phyloP scores from a whole-genome alignment of 441 rosid species.

The Brassica hybrid region DNA sequence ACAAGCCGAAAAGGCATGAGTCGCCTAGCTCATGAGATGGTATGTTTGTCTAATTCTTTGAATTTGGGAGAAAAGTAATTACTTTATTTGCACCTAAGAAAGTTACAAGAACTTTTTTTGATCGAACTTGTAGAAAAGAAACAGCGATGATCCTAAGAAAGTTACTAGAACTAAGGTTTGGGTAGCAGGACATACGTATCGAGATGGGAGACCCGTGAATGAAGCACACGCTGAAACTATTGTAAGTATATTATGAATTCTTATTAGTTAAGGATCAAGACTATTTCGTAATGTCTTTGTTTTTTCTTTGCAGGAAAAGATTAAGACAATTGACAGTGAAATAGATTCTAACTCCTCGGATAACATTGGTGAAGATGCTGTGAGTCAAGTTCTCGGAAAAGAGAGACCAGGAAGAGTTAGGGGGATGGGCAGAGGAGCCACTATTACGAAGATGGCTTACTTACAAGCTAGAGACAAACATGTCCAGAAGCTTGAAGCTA shows the following conservation, averaged over 20 bases:
- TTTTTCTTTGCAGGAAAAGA: background rate
- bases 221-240: background rate
- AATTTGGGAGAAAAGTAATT: too few relatives aligned
- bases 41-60: background rate
- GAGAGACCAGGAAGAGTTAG: too few relatives aligned
- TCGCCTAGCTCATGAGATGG: background rate
- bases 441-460: too few relatives aligned
- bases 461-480: too few relatives aligned
- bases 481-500: too few relatives aligned
- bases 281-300: background rate
- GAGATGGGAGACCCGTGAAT: constrained; percentile 2
- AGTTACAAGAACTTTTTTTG: too few relatives aligned
- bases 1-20: background rate
- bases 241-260: background rate
- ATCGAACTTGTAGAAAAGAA: background rate
- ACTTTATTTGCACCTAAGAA: too few relatives aligned
- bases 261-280: background rate
- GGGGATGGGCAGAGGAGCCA: too few relatives aligned
- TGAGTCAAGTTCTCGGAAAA: too few relatives aligned
- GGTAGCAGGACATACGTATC: constrained; percentile 3
- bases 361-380: background rate
- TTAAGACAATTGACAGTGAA: background rate
- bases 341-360: background rate
- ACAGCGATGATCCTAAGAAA: background rate
- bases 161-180: constrained; percentile 10